Percentiles rank a stretch among this genome's conserved stretches.
phyloP scores from a whole-genome alignment of 495 filamentous ascomycete species.

The Neurospora sp. region DNA sequence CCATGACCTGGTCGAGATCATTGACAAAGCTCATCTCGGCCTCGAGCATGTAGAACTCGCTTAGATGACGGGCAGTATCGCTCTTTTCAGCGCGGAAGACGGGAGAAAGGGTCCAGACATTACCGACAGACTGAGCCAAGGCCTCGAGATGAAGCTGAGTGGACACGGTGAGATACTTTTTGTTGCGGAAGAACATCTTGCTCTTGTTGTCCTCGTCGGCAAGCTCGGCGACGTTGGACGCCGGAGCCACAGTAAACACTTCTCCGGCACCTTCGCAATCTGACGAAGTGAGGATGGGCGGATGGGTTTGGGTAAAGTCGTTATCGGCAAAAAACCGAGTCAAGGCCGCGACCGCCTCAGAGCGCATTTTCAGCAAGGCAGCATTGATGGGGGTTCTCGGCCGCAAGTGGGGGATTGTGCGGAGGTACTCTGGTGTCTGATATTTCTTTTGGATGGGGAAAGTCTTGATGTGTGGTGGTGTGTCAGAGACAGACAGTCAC shows the following conservation, averaged over 20 bases:
- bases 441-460: conserved; percentile 93
- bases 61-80: conserved; percentile 87
- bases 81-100: conserved; percentile 92
- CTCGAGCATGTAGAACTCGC: conserved; percentile 99
- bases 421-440: conserved; percentile 78
- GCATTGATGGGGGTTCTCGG: conserved; percentile 74
- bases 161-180: conserved; percentile 95
- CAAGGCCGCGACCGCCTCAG: conserved; percentile 61
- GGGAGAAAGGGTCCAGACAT: conserved; percentile 89
- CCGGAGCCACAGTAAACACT: conserved; percentile 63
- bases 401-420: conserved; percentile 82
- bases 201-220: conserved; percentile 6
- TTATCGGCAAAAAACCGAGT: conserved; percentile 59
- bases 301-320: conserved; percentile 77
- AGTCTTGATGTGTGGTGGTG: conserved; percentile 41
- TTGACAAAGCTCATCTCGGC: conserved; percentile 75
- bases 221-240: conserved; percentile 18
- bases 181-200: conserved; percentile 62
- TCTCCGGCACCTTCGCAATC: conserved; percentile 97
- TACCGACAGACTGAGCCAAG: conserved; percentile 74
- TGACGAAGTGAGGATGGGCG: conserved; percentile 90
- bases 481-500: conserved; percentile 8
- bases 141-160: conserved; percentile 93
- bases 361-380: conserved; percentile 72
- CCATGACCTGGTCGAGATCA: conserved; percentile 58